Evolutionary conservation across 2,329 filamentous ascomycete genomes (phyloP).

Genomic region (Aspergillus luchuensis): DNA sequence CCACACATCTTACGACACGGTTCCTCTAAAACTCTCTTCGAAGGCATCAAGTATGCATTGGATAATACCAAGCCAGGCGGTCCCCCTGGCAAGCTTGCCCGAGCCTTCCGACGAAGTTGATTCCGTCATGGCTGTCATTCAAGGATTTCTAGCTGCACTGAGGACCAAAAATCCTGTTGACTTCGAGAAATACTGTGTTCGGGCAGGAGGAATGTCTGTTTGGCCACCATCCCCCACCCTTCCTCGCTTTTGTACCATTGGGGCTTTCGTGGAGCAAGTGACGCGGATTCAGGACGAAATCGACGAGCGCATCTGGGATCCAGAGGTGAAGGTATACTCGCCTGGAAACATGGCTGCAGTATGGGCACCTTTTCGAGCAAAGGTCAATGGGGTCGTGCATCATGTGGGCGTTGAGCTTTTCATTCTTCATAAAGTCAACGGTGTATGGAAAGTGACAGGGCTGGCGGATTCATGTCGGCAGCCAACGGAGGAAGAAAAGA

Average conservation of each 20-base stretch:
- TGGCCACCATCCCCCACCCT: conserved; percentile 32
- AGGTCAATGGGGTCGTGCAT: conserved; percentile 38
- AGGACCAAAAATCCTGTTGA: conserved; percentile 33
- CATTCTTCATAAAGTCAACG: conserved; percentile 36
- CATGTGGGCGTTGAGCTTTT: conserved; percentile 42
- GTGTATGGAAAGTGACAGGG: conserved; percentile 39
- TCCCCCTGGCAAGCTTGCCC: not conserved
- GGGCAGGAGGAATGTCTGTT: conserved; percentile 38
- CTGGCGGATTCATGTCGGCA: conserved; percentile 38
- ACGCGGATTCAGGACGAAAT: conserved; percentile 33
- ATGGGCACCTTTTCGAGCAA: conserved; percentile 40
- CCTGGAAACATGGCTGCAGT: conserved; percentile 34
- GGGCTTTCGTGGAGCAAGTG: conserved; percentile 38
- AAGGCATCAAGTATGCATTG: not conserved
- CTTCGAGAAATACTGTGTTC: conserved; percentile 38
- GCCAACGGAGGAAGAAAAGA: conserved; percentile 34
- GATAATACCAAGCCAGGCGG: not conserved
- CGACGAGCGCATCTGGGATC: conserved; percentile 39
- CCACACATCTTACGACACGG: not conserved
- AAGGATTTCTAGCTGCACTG: conserved; percentile 35
- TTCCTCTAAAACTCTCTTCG: not conserved
- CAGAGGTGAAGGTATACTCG: conserved; percentile 36
- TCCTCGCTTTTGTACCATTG: conserved; percentile 40
- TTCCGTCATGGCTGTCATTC: conserved; percentile 31
- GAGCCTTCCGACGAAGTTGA: not conserved